Evolutionary conservation across 768 basidiomycete species (phyloP), one percentile per base, ranked within the genome.

Genomic region (Guyanaporus albipodus): DNA sequence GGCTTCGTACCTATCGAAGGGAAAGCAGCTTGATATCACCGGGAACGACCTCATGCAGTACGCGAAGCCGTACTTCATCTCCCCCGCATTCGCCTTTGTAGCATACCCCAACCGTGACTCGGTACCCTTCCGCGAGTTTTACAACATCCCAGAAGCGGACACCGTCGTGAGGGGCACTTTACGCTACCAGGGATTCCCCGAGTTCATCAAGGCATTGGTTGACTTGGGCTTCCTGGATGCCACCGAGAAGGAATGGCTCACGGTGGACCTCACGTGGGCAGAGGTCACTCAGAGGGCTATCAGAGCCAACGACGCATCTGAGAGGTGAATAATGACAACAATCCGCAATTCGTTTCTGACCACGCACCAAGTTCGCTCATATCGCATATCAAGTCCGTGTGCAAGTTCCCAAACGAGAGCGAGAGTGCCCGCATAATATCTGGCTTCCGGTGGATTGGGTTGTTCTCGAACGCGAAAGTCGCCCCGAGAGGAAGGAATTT

Each of bases 91-190:
- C 64, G 93, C 91, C 3, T 95, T 98, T 58, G 92, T 97, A 54
- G 89, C 85, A 24, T 98, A 98, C 71, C 94, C 96, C 49, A 99
- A 99, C 75, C 83, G 96, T 46, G 85, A 99, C 71, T 94, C 91
- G 3, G 78, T 83, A 4, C 84, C 87, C 7, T 99, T 93, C 82
- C 78, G 79, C 52, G 85, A 96, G 69, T 92, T 76, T 60, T 99
- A 99, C 75, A 73, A 79, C 55, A 94, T 99, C 54, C 88, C 89
- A 11, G 96, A 98, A 67, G 92, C 91, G 9, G 83, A 96, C 71
- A 93, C 90, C 4, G 78, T 94, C 50, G 77, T 97, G 40, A 82
- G 96, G 26, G 96, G 96, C 23, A 97, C 96, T 2, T 72, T 98
- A 67, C 77, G 95, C 51, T 97, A 92, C 70, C 90, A 92, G 61